phyloP scores from a whole-genome alignment of 257 asterid species.

The Echites panduratus region DNA sequence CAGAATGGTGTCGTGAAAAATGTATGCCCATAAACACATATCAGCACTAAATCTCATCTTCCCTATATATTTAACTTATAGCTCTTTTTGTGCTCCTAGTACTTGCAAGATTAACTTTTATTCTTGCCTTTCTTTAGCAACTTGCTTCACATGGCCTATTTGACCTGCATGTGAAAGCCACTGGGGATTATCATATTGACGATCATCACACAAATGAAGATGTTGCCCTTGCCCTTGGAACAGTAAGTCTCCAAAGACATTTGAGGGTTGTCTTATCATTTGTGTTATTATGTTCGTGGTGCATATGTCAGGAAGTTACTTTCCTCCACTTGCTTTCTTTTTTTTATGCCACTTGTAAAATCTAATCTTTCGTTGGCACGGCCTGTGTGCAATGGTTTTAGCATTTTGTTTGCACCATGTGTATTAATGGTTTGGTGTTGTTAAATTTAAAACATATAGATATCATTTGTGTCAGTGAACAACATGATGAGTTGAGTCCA shows the following conservation, averaged over 20 bases:
- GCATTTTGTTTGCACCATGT: neutral
- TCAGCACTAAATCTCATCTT: neutral
- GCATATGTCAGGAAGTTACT: neutral
- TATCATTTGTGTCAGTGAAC: neutral
- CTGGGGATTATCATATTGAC: constrained; percentile 87
- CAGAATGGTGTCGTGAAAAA: neutral
- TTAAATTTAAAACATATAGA: neutral
- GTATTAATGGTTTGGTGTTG: neutral
- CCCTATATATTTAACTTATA: neutral
- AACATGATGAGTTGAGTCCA: neutral
- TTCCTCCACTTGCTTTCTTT: neutral
- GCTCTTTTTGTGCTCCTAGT: neutral
- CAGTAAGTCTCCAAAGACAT: constrained; percentile 36
- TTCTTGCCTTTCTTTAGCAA: constrained; percentile 48
- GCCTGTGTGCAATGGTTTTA: neutral
- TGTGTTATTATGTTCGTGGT: neutral
- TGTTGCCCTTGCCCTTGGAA: constrained; percentile 83
- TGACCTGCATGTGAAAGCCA: constrained; percentile 71
- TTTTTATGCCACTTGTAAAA: neutral
- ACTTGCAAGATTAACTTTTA: constrained; percentile 9
- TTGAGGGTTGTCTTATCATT: neutral
- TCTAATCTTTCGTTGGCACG: neutral
- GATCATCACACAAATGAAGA: constrained; percentile 97
- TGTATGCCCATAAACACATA: neutral
- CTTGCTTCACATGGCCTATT: constrained; percentile 93